Evolutionary conservation across 768 basidiomycete genomes (phyloP).

Genomic region (Termitomyces sp.): DNA sequence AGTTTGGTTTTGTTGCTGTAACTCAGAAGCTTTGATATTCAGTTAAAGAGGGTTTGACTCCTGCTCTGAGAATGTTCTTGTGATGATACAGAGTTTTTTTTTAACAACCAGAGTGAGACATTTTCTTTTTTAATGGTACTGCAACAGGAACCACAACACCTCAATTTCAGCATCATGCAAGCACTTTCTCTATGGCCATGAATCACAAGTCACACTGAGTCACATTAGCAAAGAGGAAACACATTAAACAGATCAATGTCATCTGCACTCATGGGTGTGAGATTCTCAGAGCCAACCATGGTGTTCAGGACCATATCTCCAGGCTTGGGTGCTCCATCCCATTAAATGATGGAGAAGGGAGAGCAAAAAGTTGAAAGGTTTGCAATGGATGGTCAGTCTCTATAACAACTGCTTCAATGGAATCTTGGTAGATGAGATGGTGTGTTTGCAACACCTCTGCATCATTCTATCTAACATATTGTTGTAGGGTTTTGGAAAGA

Average conservation of each 20-base stretch:
- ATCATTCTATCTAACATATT: slow-evolving; percentile 10
- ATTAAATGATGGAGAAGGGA: slow-evolving; percentile 91
- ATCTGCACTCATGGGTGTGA: slow-evolving; percentile 84
- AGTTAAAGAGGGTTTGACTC: too few species aligned
- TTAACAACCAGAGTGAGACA: too few species aligned
- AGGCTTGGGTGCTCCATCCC: slow-evolving; percentile 82
- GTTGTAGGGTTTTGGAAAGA: slow-evolving; percentile 86
- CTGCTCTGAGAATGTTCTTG: too few species aligned
- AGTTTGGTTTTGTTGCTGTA: too few species aligned
- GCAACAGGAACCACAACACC: too few species aligned
- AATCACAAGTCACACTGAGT: too few species aligned
- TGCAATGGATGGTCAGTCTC: slow-evolving; percentile 98
- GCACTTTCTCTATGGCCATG: too few species aligned
- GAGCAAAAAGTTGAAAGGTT: slow-evolving; percentile 95
- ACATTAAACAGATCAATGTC: slow-evolving; percentile 86
- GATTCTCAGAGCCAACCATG: slow-evolving; percentile 61
- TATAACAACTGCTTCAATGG: slow-evolving; percentile 96
- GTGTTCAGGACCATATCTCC: slow-evolving; percentile 59
- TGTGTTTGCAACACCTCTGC: slow-evolving; percentile 22
- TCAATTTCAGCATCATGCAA: too few species aligned
- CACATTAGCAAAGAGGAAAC: slow-evolving; percentile 97
- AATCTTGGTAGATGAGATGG: slow-evolving; percentile 95
- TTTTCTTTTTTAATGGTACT: too few species aligned
- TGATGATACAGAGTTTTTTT: too few species aligned
- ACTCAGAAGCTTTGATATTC: too few species aligned